Evolutionary conservation across 345 rosid species (phyloP), one percentile per base, ranked within the genome.

Genomic region (Hypericum perforatum): DNA sequence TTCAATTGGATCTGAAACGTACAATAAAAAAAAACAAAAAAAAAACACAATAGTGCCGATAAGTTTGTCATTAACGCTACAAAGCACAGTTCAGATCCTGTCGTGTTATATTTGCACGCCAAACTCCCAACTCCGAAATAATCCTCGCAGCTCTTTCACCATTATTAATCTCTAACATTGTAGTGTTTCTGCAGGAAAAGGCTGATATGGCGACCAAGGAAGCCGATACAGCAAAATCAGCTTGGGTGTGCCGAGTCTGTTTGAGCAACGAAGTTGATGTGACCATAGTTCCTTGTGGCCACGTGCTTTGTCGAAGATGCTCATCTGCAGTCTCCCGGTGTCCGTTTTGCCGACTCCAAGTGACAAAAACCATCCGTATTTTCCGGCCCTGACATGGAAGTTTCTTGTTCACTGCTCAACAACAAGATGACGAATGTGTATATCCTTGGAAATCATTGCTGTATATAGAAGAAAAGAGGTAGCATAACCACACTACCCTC

Each of bases 301-400:
- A 90, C 49, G 95, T 84, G 43, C 85, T 90, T 64, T 86, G 95
- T 63, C 80, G 76, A 13, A 63, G 70, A 73, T 88, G 96, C 63
- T 76, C 86, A 14, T 61, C 94, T 32, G 85, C 89, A 56, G 92
- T 90, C 62, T 78, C 98, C 2, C 69, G 74, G 68, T 86, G 96
- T 49, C 98, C 98, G 9, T 90, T 90, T 59, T 90, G 94, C 69
- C 82, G 98, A 56, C 72, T 80, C 63, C 84, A 75, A 70, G 98
- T 82, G 16, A 42, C 66, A 7, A 70, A 78, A 64, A 72, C 94
- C n/a, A 69, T 86, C 50, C 68, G 72, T 70, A 82, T 91, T 47
- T 86, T 74, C 72, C 74, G 94, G 51, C 95, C 95, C 43, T 78
- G 64, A 74, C 7, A 39, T 22, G 32, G 32, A 22, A 4, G 32